Conservation (phyloP, 73 alveolate genomes). For the Urostyla sp. region DNA sequence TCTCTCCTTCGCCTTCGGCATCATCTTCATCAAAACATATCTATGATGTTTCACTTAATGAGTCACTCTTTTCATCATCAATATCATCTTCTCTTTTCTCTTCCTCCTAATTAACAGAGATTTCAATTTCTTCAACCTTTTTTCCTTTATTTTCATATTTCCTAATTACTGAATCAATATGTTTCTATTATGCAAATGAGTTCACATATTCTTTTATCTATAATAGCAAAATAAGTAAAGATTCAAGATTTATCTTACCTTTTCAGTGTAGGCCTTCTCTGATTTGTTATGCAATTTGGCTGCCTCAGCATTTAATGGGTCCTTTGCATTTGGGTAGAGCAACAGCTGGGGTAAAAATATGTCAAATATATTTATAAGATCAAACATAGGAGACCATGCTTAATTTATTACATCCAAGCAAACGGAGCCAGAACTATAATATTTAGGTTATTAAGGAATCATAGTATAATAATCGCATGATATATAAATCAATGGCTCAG, state of each 20-base stretch:
- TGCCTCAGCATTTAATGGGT: slow-evolving; percentile 97
- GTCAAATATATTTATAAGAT: slow-evolving; percentile 89
- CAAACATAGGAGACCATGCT: slow-evolving; percentile 98
- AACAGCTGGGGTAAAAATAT: slow-evolving; percentile 94
- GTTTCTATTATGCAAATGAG: slow-evolving; percentile 62
- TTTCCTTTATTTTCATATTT: slow-evolving; percentile 62
- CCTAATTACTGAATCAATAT: neutral
- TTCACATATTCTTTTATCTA: slow-evolving; percentile 79
- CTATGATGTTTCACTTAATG: neutral
- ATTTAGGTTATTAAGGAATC: slow-evolving; percentile 50
- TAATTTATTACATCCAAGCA: slow-evolving; percentile 96
- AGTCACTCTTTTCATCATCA: neutral
- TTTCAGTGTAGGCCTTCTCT: slow-evolving; percentile 80
- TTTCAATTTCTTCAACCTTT: neutral
- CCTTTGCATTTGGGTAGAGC: slow-evolving; percentile 97
- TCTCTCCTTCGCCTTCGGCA: no score
- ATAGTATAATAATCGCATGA: slow-evolving; percentile 1
- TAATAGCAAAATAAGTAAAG: slow-evolving; percentile 40
- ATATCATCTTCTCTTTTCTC: neutral
- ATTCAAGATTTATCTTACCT: slow-evolving; percentile 77
- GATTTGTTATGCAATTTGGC: slow-evolving; percentile 85
- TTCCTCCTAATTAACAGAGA: neutral
- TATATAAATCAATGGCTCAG: neutral
- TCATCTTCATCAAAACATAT: neutral
- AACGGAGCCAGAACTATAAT: slow-evolving; percentile 89